Percentiles rank a stretch among this genome's conserved stretches.
phyloP scores from a whole-genome alignment of 495 filamentous ascomycete genomes.

The Penicillium parvum region DNA sequence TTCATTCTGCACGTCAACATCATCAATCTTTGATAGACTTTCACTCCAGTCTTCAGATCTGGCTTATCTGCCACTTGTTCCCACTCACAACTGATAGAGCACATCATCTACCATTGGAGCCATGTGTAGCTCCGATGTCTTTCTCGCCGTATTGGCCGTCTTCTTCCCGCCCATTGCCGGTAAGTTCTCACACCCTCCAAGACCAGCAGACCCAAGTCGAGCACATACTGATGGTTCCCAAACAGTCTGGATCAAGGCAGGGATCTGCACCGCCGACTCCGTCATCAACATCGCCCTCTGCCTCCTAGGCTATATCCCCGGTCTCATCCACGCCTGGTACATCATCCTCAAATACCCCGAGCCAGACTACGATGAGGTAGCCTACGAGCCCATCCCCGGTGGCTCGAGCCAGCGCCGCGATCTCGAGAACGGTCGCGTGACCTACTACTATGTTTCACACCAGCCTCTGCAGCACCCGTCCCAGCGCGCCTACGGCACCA shows the following conservation, averaged over 20 bases:
- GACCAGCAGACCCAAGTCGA: too few species aligned
- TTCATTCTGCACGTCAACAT: background rate
- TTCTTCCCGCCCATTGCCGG: slow-evolving; percentile 92
- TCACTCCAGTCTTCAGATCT: background rate
- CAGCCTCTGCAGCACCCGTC: slow-evolving; percentile 38
- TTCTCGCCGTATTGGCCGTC: slow-evolving; percentile 82
- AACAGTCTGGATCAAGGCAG: slow-evolving; percentile 91
- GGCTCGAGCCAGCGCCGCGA: slow-evolving; percentile 45
- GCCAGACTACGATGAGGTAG: slow-evolving; percentile 47
- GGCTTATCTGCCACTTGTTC: background rate
- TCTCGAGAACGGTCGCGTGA: slow-evolving; percentile 50
- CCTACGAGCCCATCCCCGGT: slow-evolving; percentile 56
- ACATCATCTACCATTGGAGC: slow-evolving; percentile 9
- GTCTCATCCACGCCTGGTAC: slow-evolving; percentile 95
- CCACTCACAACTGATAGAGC: slow-evolving; percentile 16
- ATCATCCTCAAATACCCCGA: slow-evolving; percentile 92
- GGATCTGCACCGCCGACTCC: slow-evolving; percentile 88
- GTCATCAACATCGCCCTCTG: slow-evolving; percentile 94
- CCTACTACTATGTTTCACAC: slow-evolving; percentile 65
- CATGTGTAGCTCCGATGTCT: slow-evolving; percentile 78
- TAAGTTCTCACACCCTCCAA: slow-evolving; percentile 38
- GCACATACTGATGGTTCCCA: slow-evolving; percentile 6
- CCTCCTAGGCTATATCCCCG: slow-evolving; percentile 83
- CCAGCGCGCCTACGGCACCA: slow-evolving; percentile 37
- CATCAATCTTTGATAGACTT: background rate